Percentiles rank a stretch among this genome's conserved stretches.
Conservation (phyloP, 2,329 filamentous ascomycete species). For the Gnomoniopsis sp. region DNA sequence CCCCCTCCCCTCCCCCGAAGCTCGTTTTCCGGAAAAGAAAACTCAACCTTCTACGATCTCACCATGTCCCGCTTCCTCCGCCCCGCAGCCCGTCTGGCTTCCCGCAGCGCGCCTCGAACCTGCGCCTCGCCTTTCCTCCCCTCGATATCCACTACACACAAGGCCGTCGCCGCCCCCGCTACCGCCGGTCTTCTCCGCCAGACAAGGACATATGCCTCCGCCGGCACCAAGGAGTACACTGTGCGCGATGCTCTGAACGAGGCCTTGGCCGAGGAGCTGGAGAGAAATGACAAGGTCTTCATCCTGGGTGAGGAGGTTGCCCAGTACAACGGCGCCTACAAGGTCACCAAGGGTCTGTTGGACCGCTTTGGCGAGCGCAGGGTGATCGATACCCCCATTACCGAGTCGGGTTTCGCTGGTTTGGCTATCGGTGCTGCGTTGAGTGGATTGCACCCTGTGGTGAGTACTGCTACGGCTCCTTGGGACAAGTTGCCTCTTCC, state of each 20-base stretch:
- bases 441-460: slow-evolving; percentile 88
- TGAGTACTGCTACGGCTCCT: slow-evolving; percentile 48
- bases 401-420: slow-evolving; percentile 92
- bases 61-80: slow-evolving; percentile 45
- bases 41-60: too few species aligned
- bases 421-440: slow-evolving; percentile 92
- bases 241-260: slow-evolving; percentile 97
- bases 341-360: slow-evolving; percentile 95
- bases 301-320: slow-evolving; percentile 96
- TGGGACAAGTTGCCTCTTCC: neutral
- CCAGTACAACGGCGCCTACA: slow-evolving; percentile 99
- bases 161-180: slow-evolving; percentile 12
- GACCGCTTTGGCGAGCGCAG: slow-evolving; percentile 97
- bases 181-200: slow-evolving; percentile 36
- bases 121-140: slow-evolving; percentile 23
- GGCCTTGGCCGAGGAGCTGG: slow-evolving; percentile 95
- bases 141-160: slow-evolving; percentile 21
- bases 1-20: slow-evolving; percentile 7
- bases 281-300: slow-evolving; percentile 91
- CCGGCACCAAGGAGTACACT: slow-evolving; percentile 83
- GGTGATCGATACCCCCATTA: slow-evolving; percentile 98
- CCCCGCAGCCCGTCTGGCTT: slow-evolving; percentile 40
- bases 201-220: slow-evolving; percentile 53
- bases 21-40: slow-evolving; percentile 6
- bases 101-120: slow-evolving; percentile 22